phyloP scores from a whole-genome alignment of 1,284 basidiomycete species.

The Fomitopsis betulina region DNA sequence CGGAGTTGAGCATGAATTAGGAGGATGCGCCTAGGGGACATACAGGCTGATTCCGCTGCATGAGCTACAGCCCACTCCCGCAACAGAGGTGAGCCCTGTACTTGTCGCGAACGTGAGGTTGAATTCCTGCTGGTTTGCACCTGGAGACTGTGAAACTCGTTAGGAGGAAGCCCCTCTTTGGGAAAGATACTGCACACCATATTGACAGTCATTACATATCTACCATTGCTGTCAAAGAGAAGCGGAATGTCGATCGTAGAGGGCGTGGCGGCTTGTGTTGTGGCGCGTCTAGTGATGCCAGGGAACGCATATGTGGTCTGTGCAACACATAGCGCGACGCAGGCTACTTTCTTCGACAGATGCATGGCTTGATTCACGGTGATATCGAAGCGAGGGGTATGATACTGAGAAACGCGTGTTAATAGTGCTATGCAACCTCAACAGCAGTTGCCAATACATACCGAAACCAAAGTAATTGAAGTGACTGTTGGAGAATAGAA shows the following conservation, averaged over 20 bases:
- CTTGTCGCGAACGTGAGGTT: constrained; percentile 36
- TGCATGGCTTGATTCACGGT: not conserved
- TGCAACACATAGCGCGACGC: not conserved
- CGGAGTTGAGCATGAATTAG: constrained; percentile 10
- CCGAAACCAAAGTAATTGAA: not conserved
- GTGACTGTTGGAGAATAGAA: not conserved
- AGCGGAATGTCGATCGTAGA: constrained; percentile 7
- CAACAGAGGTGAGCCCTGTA: constrained; percentile 32
- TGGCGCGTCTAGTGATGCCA: constrained; percentile 2
- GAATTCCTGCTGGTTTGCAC: constrained; percentile 29
- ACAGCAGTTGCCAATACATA: too few species aligned
- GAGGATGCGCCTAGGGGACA: constrained; percentile 8
- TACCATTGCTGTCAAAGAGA: constrained; percentile 4
- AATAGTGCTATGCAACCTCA: too few species aligned
- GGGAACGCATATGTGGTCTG: constrained; percentile 1
- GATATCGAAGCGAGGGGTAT: not conserved
- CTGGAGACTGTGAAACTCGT: constrained; percentile 12
- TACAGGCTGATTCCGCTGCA: constrained; percentile 28
- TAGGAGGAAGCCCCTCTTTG: not conserved
- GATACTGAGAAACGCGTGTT: not conserved
- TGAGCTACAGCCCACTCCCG: constrained; percentile 27
- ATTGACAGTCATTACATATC: constrained; percentile 6
- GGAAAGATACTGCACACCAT: constrained; percentile 2
- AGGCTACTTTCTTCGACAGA: not conserved
- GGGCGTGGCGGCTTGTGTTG: not conserved